Evolutionary conservation across 768 basidiomycete genomes (phyloP).

Genomic region (Boletales sp.): DNA sequence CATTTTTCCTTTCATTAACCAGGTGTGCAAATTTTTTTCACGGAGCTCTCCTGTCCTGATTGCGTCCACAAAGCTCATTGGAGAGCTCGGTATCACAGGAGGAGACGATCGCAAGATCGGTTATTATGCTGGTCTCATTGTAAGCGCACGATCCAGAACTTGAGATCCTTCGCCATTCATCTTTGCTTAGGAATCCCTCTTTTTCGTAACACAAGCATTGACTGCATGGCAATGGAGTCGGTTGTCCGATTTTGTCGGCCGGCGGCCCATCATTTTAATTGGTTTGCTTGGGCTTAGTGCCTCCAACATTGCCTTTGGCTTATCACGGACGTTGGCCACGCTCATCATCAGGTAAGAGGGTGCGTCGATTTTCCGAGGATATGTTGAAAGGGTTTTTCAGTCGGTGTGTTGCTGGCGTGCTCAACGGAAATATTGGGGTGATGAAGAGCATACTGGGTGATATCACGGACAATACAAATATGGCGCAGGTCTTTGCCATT

Average conservation of each 20-base stretch:
- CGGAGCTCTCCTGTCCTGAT: too few relatives aligned
- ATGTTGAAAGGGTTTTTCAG: conserved; percentile 13
- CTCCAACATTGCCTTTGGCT: conserved; percentile 59
- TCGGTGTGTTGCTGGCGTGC: conserved; percentile 33
- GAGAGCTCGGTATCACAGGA: conserved; percentile 61
- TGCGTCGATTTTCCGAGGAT: not conserved
- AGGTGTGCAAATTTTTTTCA: conserved; percentile 30
- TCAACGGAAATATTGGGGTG: conserved; percentile 46
- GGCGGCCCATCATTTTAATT: conserved; percentile 55
- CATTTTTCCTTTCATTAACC: conserved; percentile 63
- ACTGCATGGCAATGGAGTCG: conserved; percentile 64
- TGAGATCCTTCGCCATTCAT: not conserved
- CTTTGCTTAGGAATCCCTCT: conserved; percentile 51
- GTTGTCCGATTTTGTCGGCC: conserved; percentile 56
- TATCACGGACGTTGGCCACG: conserved; percentile 52
- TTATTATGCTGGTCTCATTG: conserved; percentile 60
- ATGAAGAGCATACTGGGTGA: conserved; percentile 72
- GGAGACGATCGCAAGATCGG: conserved; percentile 64
- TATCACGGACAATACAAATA: conserved; percentile 41
- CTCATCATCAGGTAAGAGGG: conserved; percentile 48
- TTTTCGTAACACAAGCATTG: conserved; percentile 53
- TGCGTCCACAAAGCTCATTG: conserved; percentile 44
- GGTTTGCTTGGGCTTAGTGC: conserved; percentile 49
- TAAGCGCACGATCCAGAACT: conserved; percentile 29
- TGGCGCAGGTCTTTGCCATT: conserved; percentile 35